A percentile compares a stretch with the other conserved stretches of the same genome.
These are phyloP conservation scores for Globisporangium ultimum DNA, from an alignment of 352 stramenopile genomes.

Conservation along the genomic window DNA sequence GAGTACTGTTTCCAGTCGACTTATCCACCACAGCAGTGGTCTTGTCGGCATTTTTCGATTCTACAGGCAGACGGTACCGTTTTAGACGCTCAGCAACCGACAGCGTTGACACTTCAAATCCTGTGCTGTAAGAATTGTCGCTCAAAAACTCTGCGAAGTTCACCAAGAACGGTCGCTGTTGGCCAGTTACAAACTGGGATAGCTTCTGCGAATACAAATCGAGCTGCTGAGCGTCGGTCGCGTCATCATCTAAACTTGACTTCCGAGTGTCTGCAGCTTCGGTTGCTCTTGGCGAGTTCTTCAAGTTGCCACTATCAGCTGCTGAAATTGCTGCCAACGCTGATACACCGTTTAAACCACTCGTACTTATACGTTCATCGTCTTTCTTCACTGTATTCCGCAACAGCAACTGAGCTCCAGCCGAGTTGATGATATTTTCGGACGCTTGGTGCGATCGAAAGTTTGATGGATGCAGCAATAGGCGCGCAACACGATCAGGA, in stretches of 20 bases:
- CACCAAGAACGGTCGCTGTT: constrained; percentile 80
- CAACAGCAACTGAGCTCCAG: constrained; percentile 55
- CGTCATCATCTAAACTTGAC: constrained; percentile 9
- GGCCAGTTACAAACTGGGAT: constrained; percentile 50
- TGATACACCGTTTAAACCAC: neutral
- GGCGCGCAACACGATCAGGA: constrained; percentile 51
- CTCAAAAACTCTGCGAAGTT: constrained; percentile 65
- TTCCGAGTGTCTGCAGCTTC: neutral
- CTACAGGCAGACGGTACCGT: constrained; percentile 32
- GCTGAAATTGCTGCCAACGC: neutral
- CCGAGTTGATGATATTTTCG: constrained; percentile 82
- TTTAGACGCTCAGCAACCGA: constrained; percentile 64
- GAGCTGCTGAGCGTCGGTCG: constrained; percentile 33
- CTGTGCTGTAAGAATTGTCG: constrained; percentile 82
- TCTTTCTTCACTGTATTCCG: constrained; percentile 14
- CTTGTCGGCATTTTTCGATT: constrained; percentile 13
- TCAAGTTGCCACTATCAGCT: neutral
- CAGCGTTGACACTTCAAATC: constrained; percentile 65
- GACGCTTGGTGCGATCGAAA: constrained; percentile 85
- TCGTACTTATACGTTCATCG: neutral
- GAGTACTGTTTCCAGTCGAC: neutral
- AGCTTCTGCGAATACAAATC: constrained; percentile 64
- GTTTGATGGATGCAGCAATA: constrained; percentile 76
- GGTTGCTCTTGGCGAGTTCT: constrained; percentile 1
- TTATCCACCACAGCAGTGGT: constrained; percentile 1